phyloP scores from a whole-genome alignment of 768 basidiomycete genomes.

The Fomitopsis pulvina region DNA sequence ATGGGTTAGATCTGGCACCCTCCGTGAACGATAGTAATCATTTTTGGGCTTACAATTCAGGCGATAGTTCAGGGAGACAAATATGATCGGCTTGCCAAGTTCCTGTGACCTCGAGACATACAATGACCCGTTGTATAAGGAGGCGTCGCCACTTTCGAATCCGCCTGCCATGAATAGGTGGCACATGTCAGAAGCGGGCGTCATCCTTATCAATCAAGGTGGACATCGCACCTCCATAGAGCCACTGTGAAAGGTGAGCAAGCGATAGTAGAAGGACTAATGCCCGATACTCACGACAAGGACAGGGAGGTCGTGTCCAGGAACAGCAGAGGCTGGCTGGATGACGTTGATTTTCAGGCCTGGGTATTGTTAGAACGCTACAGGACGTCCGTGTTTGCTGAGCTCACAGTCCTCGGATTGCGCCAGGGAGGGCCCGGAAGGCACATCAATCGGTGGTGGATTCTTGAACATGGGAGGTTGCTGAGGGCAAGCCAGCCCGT shows the following conservation, averaged over 20 bases:
- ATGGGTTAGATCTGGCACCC: no score
- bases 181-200: background rate
- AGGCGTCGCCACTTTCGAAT: background rate
- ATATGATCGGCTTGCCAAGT: constrained; percentile 38
- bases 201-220: no score
- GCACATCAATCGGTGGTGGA: background rate
- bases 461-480: background rate
- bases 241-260: constrained; percentile 7
- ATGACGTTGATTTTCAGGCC: background rate
- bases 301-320: background rate
- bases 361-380: background rate
- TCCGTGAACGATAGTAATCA: no score
- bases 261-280: background rate
- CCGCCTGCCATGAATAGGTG: constrained; percentile 1
- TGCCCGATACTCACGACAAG: background rate
- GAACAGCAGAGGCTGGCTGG: background rate
- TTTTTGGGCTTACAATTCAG: background rate
- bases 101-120: constrained; percentile 29
- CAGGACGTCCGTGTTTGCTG: no score
- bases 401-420: no score
- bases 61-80: constrained; percentile 46
- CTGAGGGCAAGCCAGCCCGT: constrained; percentile 1
- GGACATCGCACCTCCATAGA: constrained; percentile 4
- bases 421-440: no score
- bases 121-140: background rate